These are phyloP conservation scores for Solanum neorickii DNA, from an alignment of 257 asterid species.

Conservation along the genomic window DNA sequence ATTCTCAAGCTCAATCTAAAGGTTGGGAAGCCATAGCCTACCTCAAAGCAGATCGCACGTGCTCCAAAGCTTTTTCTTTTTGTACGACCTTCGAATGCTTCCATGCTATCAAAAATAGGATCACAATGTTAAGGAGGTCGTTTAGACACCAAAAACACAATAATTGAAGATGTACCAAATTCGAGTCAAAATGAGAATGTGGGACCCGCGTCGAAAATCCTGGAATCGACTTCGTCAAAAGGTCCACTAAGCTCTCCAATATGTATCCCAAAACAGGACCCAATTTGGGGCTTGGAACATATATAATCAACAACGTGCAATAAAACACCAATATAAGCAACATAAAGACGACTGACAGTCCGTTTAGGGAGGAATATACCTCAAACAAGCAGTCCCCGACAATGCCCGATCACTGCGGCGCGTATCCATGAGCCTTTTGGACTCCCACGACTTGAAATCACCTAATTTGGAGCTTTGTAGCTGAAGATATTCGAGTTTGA, in stretches of 20 bases:
- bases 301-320: not conserved
- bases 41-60: not conserved
- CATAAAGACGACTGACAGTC: not conserved
- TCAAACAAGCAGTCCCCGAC: not conserved
- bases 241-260: not conserved
- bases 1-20: not conserved
- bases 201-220: not conserved
- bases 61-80: not conserved
- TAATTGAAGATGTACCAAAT: no score
- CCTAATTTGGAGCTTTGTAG: not conserved
- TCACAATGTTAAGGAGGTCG: not conserved
- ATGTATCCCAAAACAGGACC: not conserved
- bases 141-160: not conserved
- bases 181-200: not conserved
- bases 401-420: not conserved
- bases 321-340: not conserved
- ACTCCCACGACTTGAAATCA: not conserved
- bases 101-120: not conserved
- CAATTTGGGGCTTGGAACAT: not conserved
- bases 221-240: not conserved
- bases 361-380: not conserved
- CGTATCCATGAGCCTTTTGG: not conserved
- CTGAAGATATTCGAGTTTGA: not conserved
- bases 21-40: not conserved
- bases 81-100: not conserved